Evolutionary conservation across 164 flowering plant species (phyloP), one percentile per base, ranked within the genome.

Genomic region (Magnolia officinalis): DNA sequence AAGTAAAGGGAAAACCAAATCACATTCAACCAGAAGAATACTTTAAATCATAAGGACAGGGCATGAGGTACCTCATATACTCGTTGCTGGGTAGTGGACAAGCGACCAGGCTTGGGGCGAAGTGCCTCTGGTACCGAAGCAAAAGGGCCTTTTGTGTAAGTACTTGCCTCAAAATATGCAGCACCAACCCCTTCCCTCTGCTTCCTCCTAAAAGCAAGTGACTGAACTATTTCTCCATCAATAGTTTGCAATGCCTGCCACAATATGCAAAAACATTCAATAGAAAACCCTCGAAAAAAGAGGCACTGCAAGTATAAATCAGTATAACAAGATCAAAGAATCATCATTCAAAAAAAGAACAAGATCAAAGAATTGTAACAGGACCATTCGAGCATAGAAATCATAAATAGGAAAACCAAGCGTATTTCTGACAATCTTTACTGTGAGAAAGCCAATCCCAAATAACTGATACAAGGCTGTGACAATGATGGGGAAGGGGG

Each of bases 51-150:
- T 19, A 73, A 24, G 20, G 18, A 10, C 19, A 52, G 31, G 72
- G 10, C 18, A 67, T 2, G 6, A 29, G 2, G 5, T 79, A 94
- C 99, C 99, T 94, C 98, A 87, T 96, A 94, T 73, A 96, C 99
- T 64, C 96, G 88, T 81, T 96, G 98, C 77, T 94, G 99, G 20
- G 98, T 84, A 76, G 77, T 83, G 64, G 98, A 90, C 79, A 96
- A 79, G 68, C 90, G 92, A 51, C 97, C 97, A 77, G 98, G 95
- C 79, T 88, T 92, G 14, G 98, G 98, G 24, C 98, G 98, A 26
- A 96, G 93, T 29, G 97, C 89, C 80, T 95, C 98, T 20, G 98
- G 96, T 55, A 93, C 76, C 74, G 83, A 82, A 77, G 91, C 89
- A 84, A 91, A 81, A 58, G 95, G 84, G 76, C 92, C 87, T 85